These are phyloP conservation scores for Beta lomatogona DNA, from an alignment of 179 eudicot genomes.

Conservation along the genomic window DNA sequence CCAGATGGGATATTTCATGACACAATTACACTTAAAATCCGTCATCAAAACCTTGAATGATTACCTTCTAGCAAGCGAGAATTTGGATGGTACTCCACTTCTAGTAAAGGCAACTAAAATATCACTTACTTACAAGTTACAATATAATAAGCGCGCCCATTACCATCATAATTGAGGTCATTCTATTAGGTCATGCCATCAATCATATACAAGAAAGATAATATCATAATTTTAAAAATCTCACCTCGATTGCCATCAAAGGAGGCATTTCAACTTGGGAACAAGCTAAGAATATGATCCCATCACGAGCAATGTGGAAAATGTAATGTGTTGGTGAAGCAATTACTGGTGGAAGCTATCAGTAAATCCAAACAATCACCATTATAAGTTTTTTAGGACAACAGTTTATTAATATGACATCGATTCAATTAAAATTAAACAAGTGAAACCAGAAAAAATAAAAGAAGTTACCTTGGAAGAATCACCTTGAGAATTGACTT, in stretches of 20 bases:
- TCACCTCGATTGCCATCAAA: slow-evolving; percentile 94
- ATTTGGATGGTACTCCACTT: neutral
- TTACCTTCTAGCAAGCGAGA: neutral
- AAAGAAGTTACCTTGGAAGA: slow-evolving; percentile 63
- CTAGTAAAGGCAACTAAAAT: slow-evolving; percentile 5
- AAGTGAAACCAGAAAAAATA: neutral
- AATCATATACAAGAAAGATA: neutral
- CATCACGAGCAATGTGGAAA: slow-evolving; percentile 87
- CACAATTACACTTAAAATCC: neutral
- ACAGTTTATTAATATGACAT: neutral
- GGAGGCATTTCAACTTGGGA: slow-evolving; percentile 99
- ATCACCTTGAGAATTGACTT: slow-evolving; percentile 73
- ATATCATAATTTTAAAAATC: slow-evolving; percentile 15
- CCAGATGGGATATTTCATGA: neutral
- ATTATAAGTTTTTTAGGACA: neutral
- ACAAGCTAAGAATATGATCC: slow-evolving; percentile 91
- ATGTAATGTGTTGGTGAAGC: slow-evolving; percentile 98
- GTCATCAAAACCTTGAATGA: neutral
- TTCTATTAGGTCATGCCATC: neutral
- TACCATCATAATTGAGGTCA: slow-evolving; percentile 1
- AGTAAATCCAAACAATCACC: slow-evolving; percentile 20
- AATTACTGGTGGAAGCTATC: slow-evolving; percentile 73
- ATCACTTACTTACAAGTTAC: neutral
- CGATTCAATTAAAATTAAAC: neutral
- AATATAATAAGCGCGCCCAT: neutral